These are phyloP conservation scores for Candida dajiaensis DNA, from an alignment of 805 yeast species.

Conservation along the genomic window DNA sequence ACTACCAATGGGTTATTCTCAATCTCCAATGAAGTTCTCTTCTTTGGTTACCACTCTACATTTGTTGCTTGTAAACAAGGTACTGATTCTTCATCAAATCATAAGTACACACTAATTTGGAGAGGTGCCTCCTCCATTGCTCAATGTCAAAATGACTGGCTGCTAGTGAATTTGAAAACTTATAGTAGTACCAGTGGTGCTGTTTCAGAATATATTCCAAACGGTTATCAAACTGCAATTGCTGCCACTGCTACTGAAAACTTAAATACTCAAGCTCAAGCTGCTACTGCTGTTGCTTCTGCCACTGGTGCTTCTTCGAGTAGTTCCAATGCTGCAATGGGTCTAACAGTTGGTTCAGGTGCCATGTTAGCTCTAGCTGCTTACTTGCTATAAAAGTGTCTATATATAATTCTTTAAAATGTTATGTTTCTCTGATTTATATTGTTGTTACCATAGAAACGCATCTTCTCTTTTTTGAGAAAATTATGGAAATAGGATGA, in stretches of 20 bases:
- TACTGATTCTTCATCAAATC: background rate
- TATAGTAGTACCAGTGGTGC: slow-evolving; percentile 7
- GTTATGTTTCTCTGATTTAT: too few species aligned
- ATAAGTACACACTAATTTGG: slow-evolving; percentile 17
- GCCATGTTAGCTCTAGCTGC: background rate
- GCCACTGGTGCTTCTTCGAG: slow-evolving; percentile 1
- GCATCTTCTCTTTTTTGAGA: too few species aligned
- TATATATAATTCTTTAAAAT: too few species aligned
- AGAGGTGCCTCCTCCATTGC: slow-evolving; percentile 19
- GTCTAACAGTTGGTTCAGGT: background rate
- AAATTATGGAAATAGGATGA: too few species aligned
- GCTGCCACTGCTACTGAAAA: slow-evolving; percentile 20
- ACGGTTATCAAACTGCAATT: slow-evolving; percentile 11
- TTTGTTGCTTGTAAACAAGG: slow-evolving; percentile 18
- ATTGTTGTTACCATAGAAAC: too few species aligned
- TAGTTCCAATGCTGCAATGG: background rate
- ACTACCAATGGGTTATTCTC: slow-evolving; percentile 13
- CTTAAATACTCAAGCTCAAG: slow-evolving; percentile 14
- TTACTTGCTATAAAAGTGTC: background rate
- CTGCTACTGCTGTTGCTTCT: slow-evolving; percentile 5
- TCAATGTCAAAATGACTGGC: slow-evolving; percentile 15
- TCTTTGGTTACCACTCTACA: slow-evolving; percentile 15
- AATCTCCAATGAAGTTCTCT: slow-evolving; percentile 7
- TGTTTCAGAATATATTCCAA: slow-evolving; percentile 11
- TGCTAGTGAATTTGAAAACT: slow-evolving; percentile 13